Evolutionary conservation across 345 rosid species (phyloP), one percentile per base, ranked within the genome.

Genomic region (Eucalyptus globulus): DNA sequence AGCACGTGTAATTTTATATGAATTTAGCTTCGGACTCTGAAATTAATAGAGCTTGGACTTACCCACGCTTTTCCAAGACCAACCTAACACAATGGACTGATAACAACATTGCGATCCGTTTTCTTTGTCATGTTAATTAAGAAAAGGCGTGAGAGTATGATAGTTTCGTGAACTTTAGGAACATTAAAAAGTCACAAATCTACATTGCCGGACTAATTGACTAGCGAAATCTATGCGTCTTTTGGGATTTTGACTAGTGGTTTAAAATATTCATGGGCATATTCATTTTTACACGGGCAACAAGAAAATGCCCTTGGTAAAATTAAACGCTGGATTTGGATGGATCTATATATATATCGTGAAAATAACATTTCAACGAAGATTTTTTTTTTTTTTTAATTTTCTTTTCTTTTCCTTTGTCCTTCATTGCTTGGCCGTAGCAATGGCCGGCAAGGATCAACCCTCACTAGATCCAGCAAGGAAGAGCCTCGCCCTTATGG

Each of bases 361-460:
- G 76, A 65, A 65, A 14, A 31, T n/a, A 65, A n/a, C 72, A 29
- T 62, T 62, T n/a, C 3, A 10, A 62, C 2, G 2, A 29, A 62
- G 34, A 62, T 37, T 37, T 37, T 37, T 37, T 37, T 37, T 37
- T 14, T 19, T 53, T 51, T 53, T 53, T 7, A 4, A 0, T 7
- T 7, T 51, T 53, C 3, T 7, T 53, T 53, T 53, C 5, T 8
- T 53, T 53, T 21, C 11, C 58, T 53, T 53, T 0, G 9, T 53
- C 24, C 58, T 53, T 53, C 2, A 0, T 53, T 19, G 56, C 58
- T 53, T 53, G 58, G 58, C 26, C 0, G 0, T 21, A 11, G 11
- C 26, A 53, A 53, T 53, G 24, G 58, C 26, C 2, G 0, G 5
- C 1, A 53, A 53, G 0, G 26, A 53, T 53, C 1, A 0, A 53